Percentiles rank a stretch among this genome's conserved stretches.
phyloP scores from a whole-genome alignment of 176 grass and related monocot genomes.

The Oryza coarctata region DNA sequence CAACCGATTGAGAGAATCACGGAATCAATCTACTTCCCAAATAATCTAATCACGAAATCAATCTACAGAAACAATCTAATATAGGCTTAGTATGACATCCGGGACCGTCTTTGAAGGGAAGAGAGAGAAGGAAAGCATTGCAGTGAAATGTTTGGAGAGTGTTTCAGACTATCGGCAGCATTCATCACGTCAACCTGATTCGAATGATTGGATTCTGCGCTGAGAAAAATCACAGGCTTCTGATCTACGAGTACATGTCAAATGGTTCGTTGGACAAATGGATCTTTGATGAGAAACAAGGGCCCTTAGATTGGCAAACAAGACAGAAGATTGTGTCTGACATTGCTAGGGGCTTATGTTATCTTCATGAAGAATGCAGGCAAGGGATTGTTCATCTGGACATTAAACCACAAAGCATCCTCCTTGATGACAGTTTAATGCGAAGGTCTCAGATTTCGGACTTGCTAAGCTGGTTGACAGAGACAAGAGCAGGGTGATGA shows the following conservation, averaged over 20 bases:
- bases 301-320: neutral
- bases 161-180: conserved; percentile 41
- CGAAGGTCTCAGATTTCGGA: neutral
- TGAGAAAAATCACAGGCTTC: neutral
- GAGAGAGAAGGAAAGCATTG: neutral
- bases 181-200: neutral
- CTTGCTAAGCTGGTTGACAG: neutral
- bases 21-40: too few species aligned
- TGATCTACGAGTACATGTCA: neutral
- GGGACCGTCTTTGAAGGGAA: conserved; percentile 24
- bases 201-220: neutral
- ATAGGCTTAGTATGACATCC: too few species aligned
- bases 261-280: neutral
- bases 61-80: too few species aligned
- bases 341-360: neutral
- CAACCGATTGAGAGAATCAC: too few species aligned
- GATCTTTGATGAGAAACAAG: neutral
- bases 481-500: neutral
- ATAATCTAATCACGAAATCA: too few species aligned
- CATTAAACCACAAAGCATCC: neutral
- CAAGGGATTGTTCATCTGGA: neutral
- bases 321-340: neutral
- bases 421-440: neutral
- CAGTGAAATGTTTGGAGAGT: conserved; percentile 31
- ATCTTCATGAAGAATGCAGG: neutral